Base-by-base conservation (phyloP, 1,284 basidiomycete genomes). In the Boletus semigastroideus region DNA sequence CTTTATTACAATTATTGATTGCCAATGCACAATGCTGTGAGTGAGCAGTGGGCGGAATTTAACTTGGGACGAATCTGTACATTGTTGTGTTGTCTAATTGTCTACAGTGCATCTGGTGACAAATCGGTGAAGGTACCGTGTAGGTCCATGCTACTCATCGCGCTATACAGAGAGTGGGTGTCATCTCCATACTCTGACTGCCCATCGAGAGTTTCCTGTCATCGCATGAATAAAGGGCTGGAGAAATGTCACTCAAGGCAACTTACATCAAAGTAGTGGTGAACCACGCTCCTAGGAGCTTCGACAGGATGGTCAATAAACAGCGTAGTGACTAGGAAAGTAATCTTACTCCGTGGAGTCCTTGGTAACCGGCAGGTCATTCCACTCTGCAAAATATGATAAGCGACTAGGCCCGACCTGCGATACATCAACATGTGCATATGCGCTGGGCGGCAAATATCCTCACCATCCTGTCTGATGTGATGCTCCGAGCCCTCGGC, bases 391-490 rank as follows among this genome's bases (percentile, higher is more conserved):
- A 93, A 73, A 59, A 96, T 93, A 64, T 93, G 88, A 74, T 91
- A 97, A 12, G 94, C 92, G 49, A 97, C 91, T 19, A 96, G 74
- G 50, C 94, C 94, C 34, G 93, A 94, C 89, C 87, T 2, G 13
- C 31, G 9, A 48, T 16, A 31, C 41, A 33, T 46, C 37, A 37
- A 7, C 25, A 48, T 12, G 16, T 20, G 41, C 8, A 25, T 33
- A 20, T 30, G 46, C 13, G 46, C 14, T 34, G 44, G 45, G 31
- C 45, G n/a, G 38, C 25, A 42, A 51, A 48, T 38, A 48, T 53
- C 66, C 79, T 60, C 64, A 88, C 92, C 96, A 98, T 63, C 95
- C 95, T 56, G 94, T 98, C 72, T 99, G 96, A 74, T 99, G 96
- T 6, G 92, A 95, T 1, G 96, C 96, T 37, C 96, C 96, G 17